These are phyloP conservation scores for Euphorbia lathyris DNA, from an alignment of 345 rosid species.

Conservation along the genomic window DNA sequence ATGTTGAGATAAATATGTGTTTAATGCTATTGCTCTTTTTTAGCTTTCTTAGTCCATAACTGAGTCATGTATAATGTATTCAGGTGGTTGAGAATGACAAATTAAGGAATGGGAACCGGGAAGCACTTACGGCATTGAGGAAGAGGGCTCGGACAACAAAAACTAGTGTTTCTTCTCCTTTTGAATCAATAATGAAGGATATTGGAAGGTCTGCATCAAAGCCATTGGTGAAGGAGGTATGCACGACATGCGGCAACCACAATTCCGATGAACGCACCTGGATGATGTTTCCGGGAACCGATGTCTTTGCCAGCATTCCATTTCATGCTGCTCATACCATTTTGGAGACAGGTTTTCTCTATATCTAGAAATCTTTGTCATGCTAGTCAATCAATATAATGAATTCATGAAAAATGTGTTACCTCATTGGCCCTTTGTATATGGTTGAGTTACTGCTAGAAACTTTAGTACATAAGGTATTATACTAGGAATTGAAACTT, in stretches of 20 bases:
- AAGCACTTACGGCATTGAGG: constrained; percentile 73
- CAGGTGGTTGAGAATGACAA: constrained; percentile 76
- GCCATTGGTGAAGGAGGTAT: constrained; percentile 73
- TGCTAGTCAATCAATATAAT: too few relatives aligned
- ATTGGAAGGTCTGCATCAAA: constrained; percentile 36
- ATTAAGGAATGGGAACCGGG: constrained; percentile 71
- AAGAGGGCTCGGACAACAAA: constrained; percentile 73
- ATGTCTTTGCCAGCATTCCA: constrained; percentile 63
- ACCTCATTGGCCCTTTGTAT: background rate
- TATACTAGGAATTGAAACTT: background rate
- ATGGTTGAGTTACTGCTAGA: background rate
- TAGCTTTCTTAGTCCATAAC: too few relatives aligned
- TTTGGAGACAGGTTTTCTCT: constrained; percentile 61
- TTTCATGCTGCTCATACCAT: constrained; percentile 69
- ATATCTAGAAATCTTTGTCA: constrained; percentile 3
- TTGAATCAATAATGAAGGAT: constrained; percentile 77
- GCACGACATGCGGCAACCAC: constrained; percentile 72
- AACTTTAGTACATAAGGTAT: background rate
- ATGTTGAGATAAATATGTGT: too few relatives aligned
- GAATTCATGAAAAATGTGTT: background rate
- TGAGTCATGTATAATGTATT: too few relatives aligned
- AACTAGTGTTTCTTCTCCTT: constrained; percentile 61
- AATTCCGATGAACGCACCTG: constrained; percentile 62
- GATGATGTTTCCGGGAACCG: constrained; percentile 83
- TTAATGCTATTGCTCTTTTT: too few relatives aligned